Conservation (phyloP, 176 grass and related monocot species). For the Musa schizocarpa region DNA sequence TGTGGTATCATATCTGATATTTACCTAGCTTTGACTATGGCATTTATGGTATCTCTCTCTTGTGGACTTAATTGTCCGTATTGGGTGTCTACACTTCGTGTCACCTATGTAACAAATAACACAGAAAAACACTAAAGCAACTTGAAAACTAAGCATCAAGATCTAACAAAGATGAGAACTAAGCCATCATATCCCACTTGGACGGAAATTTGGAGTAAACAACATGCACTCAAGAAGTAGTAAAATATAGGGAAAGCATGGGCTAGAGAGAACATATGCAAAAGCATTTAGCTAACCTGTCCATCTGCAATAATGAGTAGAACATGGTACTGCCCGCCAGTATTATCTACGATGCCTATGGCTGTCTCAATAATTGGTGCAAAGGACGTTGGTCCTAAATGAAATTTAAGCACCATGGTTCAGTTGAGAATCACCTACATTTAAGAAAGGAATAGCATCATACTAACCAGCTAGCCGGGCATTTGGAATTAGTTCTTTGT, state of each 20-base stretch:
- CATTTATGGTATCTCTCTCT: constrained; percentile 75
- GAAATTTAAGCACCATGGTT: background rate
- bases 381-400: constrained; percentile 26
- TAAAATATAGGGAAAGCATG: background rate
- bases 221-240: background rate
- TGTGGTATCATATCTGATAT: background rate
- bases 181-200: background rate
- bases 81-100: constrained; percentile 83
- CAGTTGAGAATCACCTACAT: background rate
- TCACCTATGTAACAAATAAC: constrained; percentile 40
- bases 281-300: constrained; percentile 38
- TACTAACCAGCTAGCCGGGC: constrained; percentile 5
- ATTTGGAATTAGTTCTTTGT: constrained; percentile 8
- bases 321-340: constrained; percentile 25
- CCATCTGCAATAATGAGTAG: constrained; percentile 59
- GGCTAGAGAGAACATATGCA: background rate
- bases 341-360: constrained; percentile 21
- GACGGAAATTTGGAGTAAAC: background rate
- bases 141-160: background rate
- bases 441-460: background rate
- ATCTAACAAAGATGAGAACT: background rate
- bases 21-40: constrained; percentile 97
- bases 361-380: constrained; percentile 35
- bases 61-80: constrained; percentile 85
- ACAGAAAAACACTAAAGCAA: background rate